phyloP scores from a whole-genome alignment of 2,329 filamentous ascomycete species.

The Neonectria magnoliae region DNA sequence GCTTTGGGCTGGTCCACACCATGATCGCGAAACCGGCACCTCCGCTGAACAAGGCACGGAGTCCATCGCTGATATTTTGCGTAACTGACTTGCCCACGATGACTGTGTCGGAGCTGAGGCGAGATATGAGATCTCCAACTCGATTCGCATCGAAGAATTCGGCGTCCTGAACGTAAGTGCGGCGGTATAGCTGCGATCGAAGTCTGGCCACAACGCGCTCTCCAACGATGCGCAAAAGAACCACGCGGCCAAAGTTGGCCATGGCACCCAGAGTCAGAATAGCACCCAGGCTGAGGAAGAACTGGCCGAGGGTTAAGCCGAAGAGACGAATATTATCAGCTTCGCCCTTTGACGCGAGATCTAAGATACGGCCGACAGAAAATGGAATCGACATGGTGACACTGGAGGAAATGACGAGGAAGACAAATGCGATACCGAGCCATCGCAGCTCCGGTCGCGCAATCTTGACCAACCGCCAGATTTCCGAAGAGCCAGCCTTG shows the following conservation, averaged over 20 bases:
- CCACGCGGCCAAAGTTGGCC: conserved; percentile 93
- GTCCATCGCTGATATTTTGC: conserved; percentile 95
- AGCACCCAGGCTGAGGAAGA: conserved; percentile 82
- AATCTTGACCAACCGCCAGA: conserved; percentile 89
- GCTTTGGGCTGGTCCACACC: conserved; percentile 92
- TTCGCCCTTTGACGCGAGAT: conserved; percentile 82
- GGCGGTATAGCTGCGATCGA: conserved; percentile 87
- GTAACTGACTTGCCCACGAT: conserved; percentile 99
- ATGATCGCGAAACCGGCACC: conserved; percentile 90
- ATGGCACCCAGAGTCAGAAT: conserved; percentile 85
- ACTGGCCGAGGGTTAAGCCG: conserved; percentile 84
- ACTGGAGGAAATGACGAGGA: conserved; percentile 87
- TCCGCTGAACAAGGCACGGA: conserved; percentile 89
- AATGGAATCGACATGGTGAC: conserved; percentile 98
- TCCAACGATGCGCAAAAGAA: conserved; percentile 91
- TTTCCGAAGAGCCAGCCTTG: conserved; percentile 75
- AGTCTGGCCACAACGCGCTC: conserved; percentile 93
- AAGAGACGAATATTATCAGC: conserved; percentile 77
- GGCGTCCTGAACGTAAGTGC: conserved; percentile 95
- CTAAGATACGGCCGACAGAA: conserved; percentile 94
- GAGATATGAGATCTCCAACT: conserved; percentile 94
- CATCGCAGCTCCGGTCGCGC: conserved; percentile 85
- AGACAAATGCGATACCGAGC: conserved; percentile 81
- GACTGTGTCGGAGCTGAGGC: conserved; percentile 94
- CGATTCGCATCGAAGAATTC: conserved; percentile 99